Conservation (phyloP, 1,139 yeast genomes). For the Hemisphaericaspora xylofermentans region DNA sequence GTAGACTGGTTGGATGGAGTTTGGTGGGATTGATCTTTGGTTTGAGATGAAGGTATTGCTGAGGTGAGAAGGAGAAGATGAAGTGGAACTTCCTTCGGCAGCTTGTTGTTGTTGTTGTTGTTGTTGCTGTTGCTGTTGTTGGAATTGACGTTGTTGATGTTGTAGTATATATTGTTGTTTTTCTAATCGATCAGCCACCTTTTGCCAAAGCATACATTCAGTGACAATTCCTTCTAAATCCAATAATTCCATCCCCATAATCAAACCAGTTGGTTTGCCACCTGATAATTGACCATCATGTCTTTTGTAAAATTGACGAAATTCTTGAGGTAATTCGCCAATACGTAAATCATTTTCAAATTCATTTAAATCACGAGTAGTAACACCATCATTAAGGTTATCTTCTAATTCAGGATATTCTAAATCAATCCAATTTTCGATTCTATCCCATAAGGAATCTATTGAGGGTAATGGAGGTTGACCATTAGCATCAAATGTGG, state of each 20-base stretch:
- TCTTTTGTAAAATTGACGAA: constrained; percentile 69
- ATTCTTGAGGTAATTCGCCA: constrained; percentile 65
- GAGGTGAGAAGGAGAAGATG: background rate
- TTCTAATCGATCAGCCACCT: constrained; percentile 56
- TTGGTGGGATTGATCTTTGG: constrained; percentile 59
- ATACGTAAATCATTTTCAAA: constrained; percentile 64
- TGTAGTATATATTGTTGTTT: constrained; percentile 36
- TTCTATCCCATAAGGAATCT: constrained; percentile 69
- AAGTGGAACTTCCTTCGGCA: constrained; percentile 7
- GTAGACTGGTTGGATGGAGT: constrained; percentile 53
- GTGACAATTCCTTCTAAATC: constrained; percentile 71
- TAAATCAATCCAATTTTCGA: constrained; percentile 71
- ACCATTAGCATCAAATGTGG: constrained; percentile 46
- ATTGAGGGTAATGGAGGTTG: constrained; percentile 74
- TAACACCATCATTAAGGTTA: constrained; percentile 67
- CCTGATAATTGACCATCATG: constrained; percentile 84
- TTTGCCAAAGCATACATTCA: constrained; percentile 73
- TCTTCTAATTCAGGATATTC: constrained; percentile 81
- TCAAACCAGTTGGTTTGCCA: constrained; percentile 71
- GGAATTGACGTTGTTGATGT: constrained; percentile 29
- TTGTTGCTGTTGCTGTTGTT: constrained; percentile 20
- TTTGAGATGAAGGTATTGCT: constrained; percentile 41
- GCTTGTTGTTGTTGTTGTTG: constrained; percentile 10
- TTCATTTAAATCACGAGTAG: constrained; percentile 74
- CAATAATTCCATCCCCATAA: constrained; percentile 68